Evolutionary conservation across 2,329 filamentous ascomycete species (phyloP).

Genomic region (Cladosporium cucumerinum): DNA sequence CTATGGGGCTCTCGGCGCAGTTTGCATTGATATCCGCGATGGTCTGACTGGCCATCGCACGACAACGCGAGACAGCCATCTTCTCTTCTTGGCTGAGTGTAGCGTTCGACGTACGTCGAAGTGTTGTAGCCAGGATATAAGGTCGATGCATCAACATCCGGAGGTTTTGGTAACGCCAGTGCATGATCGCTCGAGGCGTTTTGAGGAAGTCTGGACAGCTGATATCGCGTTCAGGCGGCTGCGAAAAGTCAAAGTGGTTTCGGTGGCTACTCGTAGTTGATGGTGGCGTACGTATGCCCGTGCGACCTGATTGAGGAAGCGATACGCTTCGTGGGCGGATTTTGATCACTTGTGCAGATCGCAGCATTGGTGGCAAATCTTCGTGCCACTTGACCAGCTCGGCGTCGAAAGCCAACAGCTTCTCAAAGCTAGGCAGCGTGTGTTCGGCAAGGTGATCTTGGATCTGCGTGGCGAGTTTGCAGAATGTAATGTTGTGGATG

Average conservation of each 20-base stretch:
- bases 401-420: constrained; percentile 63
- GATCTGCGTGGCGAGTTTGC: constrained; percentile 72
- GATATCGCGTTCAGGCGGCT: constrained; percentile 53
- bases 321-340: constrained; percentile 8
- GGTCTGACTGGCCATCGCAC: constrained; percentile 65
- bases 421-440: constrained; percentile 63
- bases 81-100: constrained; percentile 61
- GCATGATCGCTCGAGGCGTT: constrained; percentile 70
- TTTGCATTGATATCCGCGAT: constrained; percentile 70
- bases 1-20: constrained; percentile 70
- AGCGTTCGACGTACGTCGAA: constrained; percentile 50
- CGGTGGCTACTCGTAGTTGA: constrained; percentile 19
- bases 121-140: constrained; percentile 63
- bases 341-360: constrained; percentile 18
- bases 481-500: constrained; percentile 75
- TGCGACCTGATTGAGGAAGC: constrained; percentile 10
- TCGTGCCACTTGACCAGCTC: constrained; percentile 71
- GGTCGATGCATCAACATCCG: constrained; percentile 73
- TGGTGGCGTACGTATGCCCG: constrained; percentile 17
- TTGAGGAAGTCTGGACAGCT: constrained; percentile 65
- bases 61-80: constrained; percentile 64
- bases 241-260: constrained; percentile 52
- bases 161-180: constrained; percentile 77
- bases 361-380: constrained; percentile 55
- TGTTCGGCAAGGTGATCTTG: constrained; percentile 71